A percentile compares a stretch with the other conserved stretches of the same genome.
phyloP scores from a whole-genome alignment of 2,329 filamentous ascomycete species.

The Alternaria metachromatica region DNA sequence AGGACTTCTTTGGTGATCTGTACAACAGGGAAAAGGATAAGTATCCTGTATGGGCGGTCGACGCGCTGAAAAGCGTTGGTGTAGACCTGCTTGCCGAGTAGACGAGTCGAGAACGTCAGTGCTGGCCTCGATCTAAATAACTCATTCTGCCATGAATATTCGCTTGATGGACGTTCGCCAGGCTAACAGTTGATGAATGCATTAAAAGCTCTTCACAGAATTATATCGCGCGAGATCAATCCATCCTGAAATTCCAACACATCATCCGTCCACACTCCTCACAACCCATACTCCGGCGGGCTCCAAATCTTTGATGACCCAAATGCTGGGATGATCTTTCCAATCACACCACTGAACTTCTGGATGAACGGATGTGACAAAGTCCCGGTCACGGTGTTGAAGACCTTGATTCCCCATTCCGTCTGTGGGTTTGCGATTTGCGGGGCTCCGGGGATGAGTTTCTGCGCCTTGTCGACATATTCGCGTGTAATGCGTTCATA shows the following conservation, averaged over 20 bases:
- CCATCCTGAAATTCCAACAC: background rate
- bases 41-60: slow-evolving; percentile 85
- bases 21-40: slow-evolving; percentile 68
- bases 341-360: slow-evolving; percentile 16
- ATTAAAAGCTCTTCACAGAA: background rate
- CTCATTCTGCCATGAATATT: background rate
- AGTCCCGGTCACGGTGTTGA: slow-evolving; percentile 25
- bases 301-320: slow-evolving; percentile 16
- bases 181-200: background rate
- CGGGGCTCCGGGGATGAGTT: slow-evolving; percentile 31
- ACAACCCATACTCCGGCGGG: slow-evolving; percentile 30
- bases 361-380: slow-evolving; percentile 19
- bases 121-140: background rate
- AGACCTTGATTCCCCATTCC: slow-evolving; percentile 26
- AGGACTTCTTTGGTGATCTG: slow-evolving; percentile 75
- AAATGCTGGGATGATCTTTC: slow-evolving; percentile 23
- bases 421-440: slow-evolving; percentile 35
- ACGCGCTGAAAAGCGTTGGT: slow-evolving; percentile 77
- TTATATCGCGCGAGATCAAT: background rate
- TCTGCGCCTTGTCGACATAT: slow-evolving; percentile 33
- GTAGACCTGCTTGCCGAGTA: slow-evolving; percentile 55
- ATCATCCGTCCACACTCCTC: background rate
- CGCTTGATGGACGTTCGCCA: background rate
- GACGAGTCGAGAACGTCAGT: background rate
- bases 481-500: slow-evolving; percentile 31